Base-by-base conservation (phyloP, 1,139 yeast genomes). In the Barnettozyma hawaiiensis region DNA sequence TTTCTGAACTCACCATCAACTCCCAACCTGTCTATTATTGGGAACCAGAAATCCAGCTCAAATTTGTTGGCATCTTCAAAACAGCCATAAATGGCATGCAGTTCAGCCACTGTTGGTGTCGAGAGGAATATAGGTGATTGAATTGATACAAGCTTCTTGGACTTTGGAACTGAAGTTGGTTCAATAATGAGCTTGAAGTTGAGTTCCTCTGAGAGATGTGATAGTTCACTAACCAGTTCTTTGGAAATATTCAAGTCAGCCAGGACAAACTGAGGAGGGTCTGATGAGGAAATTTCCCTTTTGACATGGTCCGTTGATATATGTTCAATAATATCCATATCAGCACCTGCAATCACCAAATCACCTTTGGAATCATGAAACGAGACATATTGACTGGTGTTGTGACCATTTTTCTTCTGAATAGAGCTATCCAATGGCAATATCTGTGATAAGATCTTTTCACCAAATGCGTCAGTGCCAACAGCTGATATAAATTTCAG, bases 291-390 rank as follows among this genome's bases (percentile, higher is more conserved):
- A 3, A 78, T 53, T 51, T 66, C 65, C 0, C 60, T 38, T 4
- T 58, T 48, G 3, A 83, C 67, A 47, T 72, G 73, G 0, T 60
- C 60, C 0, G 63, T 46, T 22, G 75, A 67, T 44, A 78, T 52
- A 7, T 23, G 66, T 51, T 84, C 86, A 15, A 82, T 67, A 11
- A 83, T 76, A 11, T 67, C 67, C 96, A 89, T 87, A 57, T 85
- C 96, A 4, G 96, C 92, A 58, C 89, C 80, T 0, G 96, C 95
- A 15, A 85, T 67, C 7, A 84, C 58, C 39, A 87, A 65, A 4
- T 75, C 81, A 1, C 96, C 96, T 3, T 65, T 57, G 0, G 54
- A 49, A 45, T 75, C 76, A 55, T 85, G 92, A 46, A 80, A 70
- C 1, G 95, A 79, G 7, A 78, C 71, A 55, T 89, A 89, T 52